Evolutionary conservation across 1,139 yeast genomes (phyloP), one percentile per base, ranked within the genome.

Genomic region (Diutina sp.): DNA sequence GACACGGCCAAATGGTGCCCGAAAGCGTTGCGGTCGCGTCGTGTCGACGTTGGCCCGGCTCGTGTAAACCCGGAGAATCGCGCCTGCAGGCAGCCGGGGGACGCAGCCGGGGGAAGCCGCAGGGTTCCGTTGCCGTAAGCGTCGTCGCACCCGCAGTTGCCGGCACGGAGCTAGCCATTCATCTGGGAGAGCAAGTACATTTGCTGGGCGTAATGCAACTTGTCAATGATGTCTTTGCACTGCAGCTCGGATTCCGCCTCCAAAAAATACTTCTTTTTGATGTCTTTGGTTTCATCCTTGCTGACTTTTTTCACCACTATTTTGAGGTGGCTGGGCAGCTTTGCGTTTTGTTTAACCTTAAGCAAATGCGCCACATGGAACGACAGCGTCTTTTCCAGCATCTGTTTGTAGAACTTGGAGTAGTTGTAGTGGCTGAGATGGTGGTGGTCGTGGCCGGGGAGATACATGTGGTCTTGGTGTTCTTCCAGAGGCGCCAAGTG

Each of bases 321-420:
- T 66, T 91, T 90, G 71, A 93, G 90, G 65, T 88, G 87, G 47
- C 80, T 79, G 0, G 95, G 93, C 38, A 85, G 82, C 64, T 90
- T 88, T 47, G 71, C 66, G 51, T 66, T 66, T 66, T 85, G 95
- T 64, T 90, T 90, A 61, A 90, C 78, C 58, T 84, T 82, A 28
- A 83, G 70, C 47, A 93, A 83, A 66, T 89, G 96, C 12, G 90
- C 82, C 25, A 90, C 83, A 64, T 90, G 96, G 68, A 91, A 89
- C 0, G 96, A 86, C 45, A 91, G 84, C 0, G 97, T 91, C 66
- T 91, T 91, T 62, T 87, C 82, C 70, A 72, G 66, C 66, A 75
- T 73, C 56, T 71, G 69, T 58, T 71, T 72, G 59, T 72, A 71
- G 58, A 69, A 71, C 59, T 73, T 74, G 60, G 71, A 69, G 59